Conservation (phyloP, 2,329 filamentous ascomycete genomes). For the Celoporthe dispersa region DNA sequence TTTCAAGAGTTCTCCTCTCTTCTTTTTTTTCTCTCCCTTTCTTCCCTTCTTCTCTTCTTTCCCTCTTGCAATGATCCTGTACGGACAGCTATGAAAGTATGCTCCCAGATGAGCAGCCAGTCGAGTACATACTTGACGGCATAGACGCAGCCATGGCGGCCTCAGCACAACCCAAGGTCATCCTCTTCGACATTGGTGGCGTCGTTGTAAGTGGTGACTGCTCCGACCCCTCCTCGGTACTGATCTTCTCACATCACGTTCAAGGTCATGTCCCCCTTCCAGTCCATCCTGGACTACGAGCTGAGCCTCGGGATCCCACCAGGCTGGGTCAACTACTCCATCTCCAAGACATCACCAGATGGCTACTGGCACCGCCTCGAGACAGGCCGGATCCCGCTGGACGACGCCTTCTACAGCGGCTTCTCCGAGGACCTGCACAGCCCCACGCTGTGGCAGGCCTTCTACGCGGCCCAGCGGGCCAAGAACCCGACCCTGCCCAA, state of each 20-base stretch:
- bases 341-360: conserved; percentile 75
- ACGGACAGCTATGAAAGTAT: conserved; percentile 19
- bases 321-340: conserved; percentile 91
- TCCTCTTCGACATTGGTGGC: conserved; percentile 94
- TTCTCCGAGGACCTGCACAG: conserved; percentile 78
- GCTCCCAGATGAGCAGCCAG: conserved; percentile 32
- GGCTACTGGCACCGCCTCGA: conserved; percentile 91
- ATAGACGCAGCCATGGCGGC: conserved; percentile 46
- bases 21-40: not conserved
- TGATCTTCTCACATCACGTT: conserved; percentile 29
- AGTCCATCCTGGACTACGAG: conserved; percentile 92
- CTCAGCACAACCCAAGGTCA: conserved; percentile 66
- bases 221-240: not conserved
- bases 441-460: conserved; percentile 70
- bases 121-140: conserved; percentile 39
- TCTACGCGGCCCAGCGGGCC: conserved; percentile 52
- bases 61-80: not conserved
- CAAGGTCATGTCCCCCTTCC: conserved; percentile 85
- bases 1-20: not conserved
- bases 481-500: conserved; percentile 46
- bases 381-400: conserved; percentile 77
- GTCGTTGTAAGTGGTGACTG: conserved; percentile 76
- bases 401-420: conserved; percentile 72
- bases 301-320: conserved; percentile 73
- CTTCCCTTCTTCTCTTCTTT: not conserved